Evolutionary conservation across 768 basidiomycete species (phyloP).

Genomic region (Neoboletus magnificus): DNA sequence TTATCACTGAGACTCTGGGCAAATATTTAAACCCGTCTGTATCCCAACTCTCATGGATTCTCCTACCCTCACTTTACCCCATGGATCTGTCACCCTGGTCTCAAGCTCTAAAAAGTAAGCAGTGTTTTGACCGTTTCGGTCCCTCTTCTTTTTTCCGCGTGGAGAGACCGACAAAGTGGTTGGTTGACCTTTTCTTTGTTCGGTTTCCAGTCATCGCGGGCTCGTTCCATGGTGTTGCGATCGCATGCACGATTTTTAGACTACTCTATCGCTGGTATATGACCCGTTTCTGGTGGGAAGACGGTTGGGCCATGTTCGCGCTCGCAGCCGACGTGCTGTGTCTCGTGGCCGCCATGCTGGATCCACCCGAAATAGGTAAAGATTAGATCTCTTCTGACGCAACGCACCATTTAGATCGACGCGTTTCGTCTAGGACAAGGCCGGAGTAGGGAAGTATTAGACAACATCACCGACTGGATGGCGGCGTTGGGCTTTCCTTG

Average conservation of each 20-base stretch:
- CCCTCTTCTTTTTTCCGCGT: background rate
- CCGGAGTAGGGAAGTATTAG: background rate
- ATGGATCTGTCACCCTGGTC: slow-evolving; percentile 8
- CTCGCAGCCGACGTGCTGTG: slow-evolving; percentile 16
- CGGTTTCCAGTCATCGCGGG: slow-evolving; percentile 13
- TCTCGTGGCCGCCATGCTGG: slow-evolving; percentile 9
- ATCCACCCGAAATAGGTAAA: slow-evolving; percentile 2
- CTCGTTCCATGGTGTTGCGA: slow-evolving; percentile 19
- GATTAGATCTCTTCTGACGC: background rate
- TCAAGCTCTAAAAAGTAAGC: slow-evolving; percentile 14
- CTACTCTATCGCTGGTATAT: slow-evolving; percentile 19
- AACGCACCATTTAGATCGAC: background rate
- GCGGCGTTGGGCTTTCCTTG: slow-evolving; percentile 9
- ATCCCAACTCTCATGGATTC: background rate
- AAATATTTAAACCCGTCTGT: background rate
- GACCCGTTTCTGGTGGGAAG: slow-evolving; percentile 31
- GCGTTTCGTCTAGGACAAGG: background rate
- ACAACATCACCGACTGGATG: slow-evolving; percentile 10
- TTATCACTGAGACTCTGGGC: background rate
- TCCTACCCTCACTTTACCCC: background rate
- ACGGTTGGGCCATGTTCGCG: slow-evolving; percentile 23
- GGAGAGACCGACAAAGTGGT: background rate
- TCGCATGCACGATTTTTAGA: slow-evolving; percentile 24
- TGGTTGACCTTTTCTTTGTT: background rate
- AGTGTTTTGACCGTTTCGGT: background rate